phyloP scores from a whole-genome alignment of 1,284 basidiomycete species.

The Xerocomus tenax region DNA sequence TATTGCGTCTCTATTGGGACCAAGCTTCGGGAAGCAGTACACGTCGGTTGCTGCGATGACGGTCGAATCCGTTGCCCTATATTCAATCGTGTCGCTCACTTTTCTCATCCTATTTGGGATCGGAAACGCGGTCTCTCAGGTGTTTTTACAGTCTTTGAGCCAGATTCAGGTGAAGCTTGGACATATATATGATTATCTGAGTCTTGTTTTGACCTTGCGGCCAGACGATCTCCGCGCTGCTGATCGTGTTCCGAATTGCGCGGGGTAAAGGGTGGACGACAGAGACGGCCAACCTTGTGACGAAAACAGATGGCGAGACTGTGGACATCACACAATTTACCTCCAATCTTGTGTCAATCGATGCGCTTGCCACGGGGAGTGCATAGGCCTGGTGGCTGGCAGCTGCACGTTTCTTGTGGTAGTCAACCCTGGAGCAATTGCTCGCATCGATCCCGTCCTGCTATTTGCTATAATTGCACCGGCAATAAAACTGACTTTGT shows the following conservation, averaged over 20 bases:
- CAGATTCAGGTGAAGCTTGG: constrained; percentile 20
- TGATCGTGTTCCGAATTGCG: constrained; percentile 24
- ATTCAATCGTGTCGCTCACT: constrained; percentile 16
- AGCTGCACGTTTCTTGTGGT: too few species aligned
- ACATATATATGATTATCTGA: neutral
- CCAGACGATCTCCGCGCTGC: constrained; percentile 16
- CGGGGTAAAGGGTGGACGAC: constrained; percentile 23
- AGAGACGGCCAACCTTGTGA: constrained; percentile 3
- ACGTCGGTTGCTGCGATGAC: constrained; percentile 21
- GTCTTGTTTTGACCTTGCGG: neutral
- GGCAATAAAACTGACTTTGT: too few species aligned
- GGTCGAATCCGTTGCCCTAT: constrained; percentile 22
- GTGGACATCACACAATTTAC: neutral
- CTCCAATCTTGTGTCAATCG: too few species aligned
- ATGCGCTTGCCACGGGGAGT: too few species aligned
- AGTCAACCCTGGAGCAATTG: too few species aligned
- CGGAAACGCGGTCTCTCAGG: constrained; percentile 12
- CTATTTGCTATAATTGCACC: too few species aligned
- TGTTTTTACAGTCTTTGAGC: constrained; percentile 13
- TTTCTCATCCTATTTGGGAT: constrained; percentile 17
- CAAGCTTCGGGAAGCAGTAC: constrained; percentile 13
- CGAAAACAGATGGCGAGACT: neutral
- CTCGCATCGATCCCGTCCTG: too few species aligned
- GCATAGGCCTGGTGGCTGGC: too few species aligned
- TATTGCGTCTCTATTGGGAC: constrained; percentile 5